phyloP scores from a whole-genome alignment of 1,284 basidiomycete species.

The Cerioporus squamosus region DNA sequence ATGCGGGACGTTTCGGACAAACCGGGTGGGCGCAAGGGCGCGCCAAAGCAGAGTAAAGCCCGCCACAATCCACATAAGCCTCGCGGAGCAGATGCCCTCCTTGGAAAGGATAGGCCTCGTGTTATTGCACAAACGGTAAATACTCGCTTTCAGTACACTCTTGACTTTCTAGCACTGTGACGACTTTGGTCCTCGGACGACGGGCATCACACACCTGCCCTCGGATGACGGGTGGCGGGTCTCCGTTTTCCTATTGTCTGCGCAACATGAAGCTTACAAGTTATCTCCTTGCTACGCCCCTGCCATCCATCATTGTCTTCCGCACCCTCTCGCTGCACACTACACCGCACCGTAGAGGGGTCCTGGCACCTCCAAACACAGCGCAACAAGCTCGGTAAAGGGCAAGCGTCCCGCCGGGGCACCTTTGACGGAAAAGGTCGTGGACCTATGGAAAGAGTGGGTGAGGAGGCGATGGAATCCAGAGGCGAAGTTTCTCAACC shows the following conservation, averaged over 20 bases:
- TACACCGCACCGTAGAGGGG: too few relatives aligned
- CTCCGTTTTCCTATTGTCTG: slow-evolving; percentile 38
- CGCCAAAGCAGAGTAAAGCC: slow-evolving; percentile 56
- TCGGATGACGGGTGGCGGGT: slow-evolving; percentile 31
- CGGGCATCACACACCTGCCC: slow-evolving; percentile 21
- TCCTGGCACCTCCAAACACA: too few relatives aligned
- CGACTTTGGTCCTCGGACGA: too few relatives aligned
- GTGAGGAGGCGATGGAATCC: slow-evolving; percentile 73
- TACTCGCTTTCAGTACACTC: slow-evolving; percentile 29
- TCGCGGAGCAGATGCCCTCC: slow-evolving; percentile 57
- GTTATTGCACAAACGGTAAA: slow-evolving; percentile 60
- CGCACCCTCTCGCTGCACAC: too few relatives aligned
- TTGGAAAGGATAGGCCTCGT: slow-evolving; percentile 42
- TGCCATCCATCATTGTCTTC: too few relatives aligned
- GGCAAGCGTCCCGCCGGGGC: slow-evolving; percentile 31
- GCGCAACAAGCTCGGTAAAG: too few relatives aligned
- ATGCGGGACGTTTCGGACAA: slow-evolving; percentile 73
- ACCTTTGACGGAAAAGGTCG: slow-evolving; percentile 37
- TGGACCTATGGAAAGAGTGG: slow-evolving; percentile 74
- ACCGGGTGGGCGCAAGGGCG: slow-evolving; percentile 69
- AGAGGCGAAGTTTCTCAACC: slow-evolving; percentile 73
- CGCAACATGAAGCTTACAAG: slow-evolving; percentile 45
- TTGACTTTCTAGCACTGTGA: slow-evolving; percentile 36
- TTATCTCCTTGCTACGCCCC: slow-evolving; percentile 29
- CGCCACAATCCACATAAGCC: slow-evolving; percentile 61